Percentiles rank a stretch among this genome's conserved stretches.
phyloP scores from a whole-genome alignment of 805 yeast species.

The Myxozyma neglecta region DNA sequence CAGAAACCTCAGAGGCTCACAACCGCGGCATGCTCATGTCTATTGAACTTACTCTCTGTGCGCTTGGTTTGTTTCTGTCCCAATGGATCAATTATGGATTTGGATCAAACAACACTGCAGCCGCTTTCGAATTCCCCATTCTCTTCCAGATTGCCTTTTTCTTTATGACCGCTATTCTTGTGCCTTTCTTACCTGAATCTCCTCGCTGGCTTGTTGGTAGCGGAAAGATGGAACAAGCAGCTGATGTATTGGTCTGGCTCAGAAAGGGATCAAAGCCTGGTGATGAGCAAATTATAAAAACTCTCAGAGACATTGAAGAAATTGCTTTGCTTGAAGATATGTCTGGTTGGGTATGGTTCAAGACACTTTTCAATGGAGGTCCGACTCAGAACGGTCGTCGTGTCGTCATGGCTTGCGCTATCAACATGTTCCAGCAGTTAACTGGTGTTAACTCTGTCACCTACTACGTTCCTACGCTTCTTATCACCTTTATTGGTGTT shows the following conservation, averaged over 20 bases:
- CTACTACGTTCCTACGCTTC: constrained; percentile 91
- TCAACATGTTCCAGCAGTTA: constrained; percentile 76
- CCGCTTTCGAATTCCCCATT: constrained; percentile 51
- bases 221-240: constrained; percentile 47
- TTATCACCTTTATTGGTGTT: constrained; percentile 38
- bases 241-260: constrained; percentile 10
- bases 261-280: neutral
- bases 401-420: constrained; percentile 45
- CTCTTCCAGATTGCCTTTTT: constrained; percentile 54
- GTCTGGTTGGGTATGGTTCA: constrained; percentile 20
- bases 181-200: constrained; percentile 49
- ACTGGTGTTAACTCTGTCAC: constrained; percentile 94
- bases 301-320: constrained; percentile 20
- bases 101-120: constrained; percentile 40
- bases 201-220: constrained; percentile 44
- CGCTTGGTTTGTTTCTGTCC: constrained; percentile 74
- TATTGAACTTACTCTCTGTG: constrained; percentile 69
- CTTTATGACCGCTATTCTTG: constrained; percentile 43
- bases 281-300: neutral
- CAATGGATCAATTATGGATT: constrained; percentile 76
- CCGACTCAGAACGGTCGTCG: constrained; percentile 40
- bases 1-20: constrained; percentile 68
- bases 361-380: constrained; percentile 15
- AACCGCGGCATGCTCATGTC: constrained; percentile 68
- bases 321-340: constrained; percentile 19